Evolutionary conservation across 2,329 filamentous ascomycete genomes (phyloP), one percentile per base, ranked within the genome.

Genomic region (Onygenales sp.): DNA sequence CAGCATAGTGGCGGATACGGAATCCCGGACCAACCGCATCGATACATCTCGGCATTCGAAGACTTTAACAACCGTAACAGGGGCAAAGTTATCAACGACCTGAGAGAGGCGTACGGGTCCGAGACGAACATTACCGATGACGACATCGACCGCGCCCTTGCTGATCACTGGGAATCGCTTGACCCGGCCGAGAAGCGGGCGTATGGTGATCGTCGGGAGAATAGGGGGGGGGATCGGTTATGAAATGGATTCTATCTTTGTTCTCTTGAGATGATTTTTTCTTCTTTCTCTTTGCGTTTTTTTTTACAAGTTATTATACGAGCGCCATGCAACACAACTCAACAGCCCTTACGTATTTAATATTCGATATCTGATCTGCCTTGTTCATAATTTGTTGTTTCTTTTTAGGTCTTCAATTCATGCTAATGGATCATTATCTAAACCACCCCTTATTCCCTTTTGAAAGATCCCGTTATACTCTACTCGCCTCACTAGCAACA

Each of bases 161-260:
- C 52, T 31, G 50, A 56, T 17, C 49, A 58, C 21, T 59, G 58
- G 58, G 58, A 58, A 36, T 51, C 53, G 43, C 31, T 58, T 21
- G 51, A 67, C 50, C 58, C 63, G 17, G 69, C 68, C 55, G 61
- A 61, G 50, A 69, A 73, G 57, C 58, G 61, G 7, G 44, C 53
- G 43, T 60, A 57, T 42, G 58, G 56, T 5, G 58, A 60, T 31
- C 51, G 56, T 32, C 51, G 43, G n/a, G 42, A 45, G 42, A 43
- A 33, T n/a, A 43, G 21, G 21, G 21, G 21, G 21, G 21, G 46
- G 17, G 35, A 41, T 47, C 32, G 45, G 32, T 47, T 47, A 33
- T 39, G 39, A 49, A 11, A 48, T 45, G n/a, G 9, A 17, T 13
- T 13, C 9, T 11, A 48, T 52, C 54, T 47, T 17, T n/a, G 53